Percentiles rank a stretch among this genome's conserved stretches.
These are phyloP conservation scores for Clonostachys sp. DNA, from an alignment of 2,329 filamentous ascomycete genomes.

Conservation along the genomic window DNA sequence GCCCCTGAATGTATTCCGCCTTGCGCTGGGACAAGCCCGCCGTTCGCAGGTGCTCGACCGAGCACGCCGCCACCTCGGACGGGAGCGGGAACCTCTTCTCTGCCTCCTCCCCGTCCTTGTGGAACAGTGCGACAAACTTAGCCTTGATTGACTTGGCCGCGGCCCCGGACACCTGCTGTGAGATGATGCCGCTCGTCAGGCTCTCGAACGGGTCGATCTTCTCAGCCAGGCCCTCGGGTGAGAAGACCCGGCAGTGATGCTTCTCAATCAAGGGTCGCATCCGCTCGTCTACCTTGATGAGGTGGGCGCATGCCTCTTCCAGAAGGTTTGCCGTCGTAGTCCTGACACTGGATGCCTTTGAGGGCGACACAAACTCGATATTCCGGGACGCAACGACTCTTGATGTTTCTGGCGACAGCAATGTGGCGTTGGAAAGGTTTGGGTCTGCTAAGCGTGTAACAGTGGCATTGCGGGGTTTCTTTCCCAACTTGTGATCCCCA, in stretches of 20 bases:
- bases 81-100: constrained; percentile 67
- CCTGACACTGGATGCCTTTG: constrained; percentile 22
- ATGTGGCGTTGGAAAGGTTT: constrained; percentile 61
- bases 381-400: constrained; percentile 50
- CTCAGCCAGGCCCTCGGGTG: constrained; percentile 76
- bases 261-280: constrained; percentile 69
- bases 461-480: constrained; percentile 31
- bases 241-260: constrained; percentile 76
- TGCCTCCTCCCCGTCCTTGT: constrained; percentile 13
- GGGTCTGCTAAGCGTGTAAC: constrained; percentile 57
- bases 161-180: constrained; percentile 91
- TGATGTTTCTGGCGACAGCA: constrained; percentile 69
- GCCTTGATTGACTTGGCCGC: constrained; percentile 85
- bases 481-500: constrained; percentile 12
- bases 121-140: constrained; percentile 76
- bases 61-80: constrained; percentile 59
- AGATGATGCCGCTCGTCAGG: constrained; percentile 83
- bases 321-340: constrained; percentile 70
- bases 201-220: constrained; percentile 83
- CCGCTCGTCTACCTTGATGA: constrained; percentile 68
- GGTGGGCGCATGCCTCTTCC: constrained; percentile 68
- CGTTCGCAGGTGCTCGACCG: constrained; percentile 67
- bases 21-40: constrained; percentile 92
- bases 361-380: constrained; percentile 38
- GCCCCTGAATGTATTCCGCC: constrained; percentile 86